Percentiles rank a stretch among this genome's conserved stretches.
Evolutionary conservation across 2,329 filamentous ascomycete genomes (phyloP).

Genomic region (Fusarium verticillioides): DNA sequence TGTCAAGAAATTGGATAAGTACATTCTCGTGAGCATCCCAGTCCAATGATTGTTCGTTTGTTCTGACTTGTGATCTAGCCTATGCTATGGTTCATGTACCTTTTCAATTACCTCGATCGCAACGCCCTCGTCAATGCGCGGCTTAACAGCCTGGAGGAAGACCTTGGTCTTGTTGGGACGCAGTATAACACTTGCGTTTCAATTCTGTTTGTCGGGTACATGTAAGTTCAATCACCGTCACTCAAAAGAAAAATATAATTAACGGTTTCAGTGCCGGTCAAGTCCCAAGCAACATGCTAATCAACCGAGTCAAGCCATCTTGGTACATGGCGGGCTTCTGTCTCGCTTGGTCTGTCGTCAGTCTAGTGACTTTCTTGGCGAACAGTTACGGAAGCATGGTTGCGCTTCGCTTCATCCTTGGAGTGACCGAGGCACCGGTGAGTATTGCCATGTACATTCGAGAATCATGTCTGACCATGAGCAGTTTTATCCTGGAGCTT

Average conservation of each 20-base stretch:
- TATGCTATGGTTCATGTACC: slow-evolving; percentile 54
- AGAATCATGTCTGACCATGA: neutral
- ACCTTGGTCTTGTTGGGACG: slow-evolving; percentile 57
- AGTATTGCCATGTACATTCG: fast-evolving
- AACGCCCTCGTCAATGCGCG: slow-evolving; percentile 67
- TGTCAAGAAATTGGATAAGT: slow-evolving; percentile 35
- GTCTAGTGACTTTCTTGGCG: slow-evolving; percentile 53
- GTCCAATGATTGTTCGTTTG: neutral
- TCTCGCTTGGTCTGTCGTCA: slow-evolving; percentile 55
- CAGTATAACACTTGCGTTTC: slow-evolving; percentile 51
- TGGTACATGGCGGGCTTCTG: slow-evolving; percentile 52
- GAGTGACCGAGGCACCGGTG: slow-evolving; percentile 54
- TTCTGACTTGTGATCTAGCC: slow-evolving; percentile 23
- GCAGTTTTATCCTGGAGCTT: slow-evolving; percentile 48
- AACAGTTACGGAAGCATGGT: slow-evolving; percentile 56
- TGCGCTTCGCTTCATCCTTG: slow-evolving; percentile 54
- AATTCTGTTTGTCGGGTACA: slow-evolving; percentile 52
- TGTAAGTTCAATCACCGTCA: neutral
- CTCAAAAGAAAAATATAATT: fast-evolving
- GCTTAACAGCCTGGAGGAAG: slow-evolving; percentile 63
- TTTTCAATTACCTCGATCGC: slow-evolving; percentile 56
- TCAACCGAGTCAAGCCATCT: slow-evolving; percentile 55
- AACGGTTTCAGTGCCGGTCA: slow-evolving; percentile 35
- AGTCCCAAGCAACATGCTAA: slow-evolving; percentile 53
- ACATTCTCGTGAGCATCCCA: slow-evolving; percentile 18